Percentiles rank a stretch among this genome's conserved stretches.
Conservation (phyloP, 2,329 filamentous ascomycete genomes). For the Penicillium sp. region DNA sequence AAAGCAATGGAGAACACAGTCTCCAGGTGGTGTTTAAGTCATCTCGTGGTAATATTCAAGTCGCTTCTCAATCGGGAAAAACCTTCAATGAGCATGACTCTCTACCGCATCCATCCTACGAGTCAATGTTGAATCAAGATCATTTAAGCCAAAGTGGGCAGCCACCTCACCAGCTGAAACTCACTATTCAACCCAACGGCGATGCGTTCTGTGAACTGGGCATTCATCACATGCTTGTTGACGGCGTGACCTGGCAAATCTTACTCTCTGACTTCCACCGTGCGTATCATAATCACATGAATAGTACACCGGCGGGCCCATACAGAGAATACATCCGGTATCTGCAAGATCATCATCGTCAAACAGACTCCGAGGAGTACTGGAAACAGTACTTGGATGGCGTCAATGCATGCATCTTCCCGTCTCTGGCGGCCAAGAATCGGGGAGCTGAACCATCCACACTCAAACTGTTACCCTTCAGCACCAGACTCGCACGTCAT, state of each 20-base stretch:
- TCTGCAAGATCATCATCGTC: not conserved
- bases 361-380: not conserved
- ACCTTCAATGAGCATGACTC: too few species aligned
- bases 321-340: too few species aligned
- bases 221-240: not conserved
- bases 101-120: too few species aligned
- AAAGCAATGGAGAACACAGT: not conserved
- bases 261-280: too few species aligned
- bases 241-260: too few species aligned
- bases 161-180: constrained; percentile 5
- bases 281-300: too few species aligned
- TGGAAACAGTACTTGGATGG: constrained; percentile 11
- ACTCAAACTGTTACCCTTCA: too few species aligned
- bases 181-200: not conserved
- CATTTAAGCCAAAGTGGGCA: not conserved
- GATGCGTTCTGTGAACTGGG: constrained; percentile 4
- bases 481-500: too few species aligned
- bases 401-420: constrained; percentile 8
- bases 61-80: too few species aligned
- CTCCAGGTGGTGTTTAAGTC: not conserved
- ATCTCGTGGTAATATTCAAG: too few species aligned
- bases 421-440: not conserved
- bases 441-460: too few species aligned
- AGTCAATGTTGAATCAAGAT: not conserved
- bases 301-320: too few species aligned